Percentiles rank a stretch among this genome's conserved stretches.
These are phyloP conservation scores for Capronia epimyces DNA, from an alignment of 2,329 filamentous ascomycete genomes.

Conservation along the genomic window DNA sequence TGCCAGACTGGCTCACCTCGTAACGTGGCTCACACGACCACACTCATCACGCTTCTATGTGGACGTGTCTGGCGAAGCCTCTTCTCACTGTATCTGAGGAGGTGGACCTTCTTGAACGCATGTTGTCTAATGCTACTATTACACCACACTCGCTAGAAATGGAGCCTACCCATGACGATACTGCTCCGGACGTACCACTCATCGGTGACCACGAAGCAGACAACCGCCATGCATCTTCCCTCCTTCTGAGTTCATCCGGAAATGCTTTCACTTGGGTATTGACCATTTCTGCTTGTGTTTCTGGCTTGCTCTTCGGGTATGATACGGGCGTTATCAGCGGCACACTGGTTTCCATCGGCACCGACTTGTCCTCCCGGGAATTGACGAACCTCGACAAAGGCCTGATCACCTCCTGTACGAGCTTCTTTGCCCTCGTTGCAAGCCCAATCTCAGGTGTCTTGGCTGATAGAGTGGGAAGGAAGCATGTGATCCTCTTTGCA, in stretches of 20 bases:
- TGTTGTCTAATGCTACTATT: conserved; percentile 5
- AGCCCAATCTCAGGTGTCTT: conserved; percentile 51
- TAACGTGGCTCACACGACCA: neutral
- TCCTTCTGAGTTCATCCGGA: conserved; percentile 24
- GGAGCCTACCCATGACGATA: conserved; percentile 13
- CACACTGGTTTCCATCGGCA: conserved; percentile 52
- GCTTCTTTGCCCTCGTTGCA: conserved; percentile 52
- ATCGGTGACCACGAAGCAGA: conserved; percentile 9
- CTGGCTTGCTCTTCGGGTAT: conserved; percentile 57
- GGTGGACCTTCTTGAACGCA: conserved; percentile 18
- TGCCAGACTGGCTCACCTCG: no score
- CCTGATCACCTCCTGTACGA: conserved; percentile 54
- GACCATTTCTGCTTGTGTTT: conserved; percentile 54
- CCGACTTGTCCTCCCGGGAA: conserved; percentile 47
- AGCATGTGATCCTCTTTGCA: conserved; percentile 44
- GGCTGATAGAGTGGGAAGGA: conserved; percentile 47
- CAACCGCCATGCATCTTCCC: neutral
- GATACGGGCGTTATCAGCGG: conserved; percentile 60
- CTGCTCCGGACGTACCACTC: conserved; percentile 14
- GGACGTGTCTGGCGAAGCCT: neutral
- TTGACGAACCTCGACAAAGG: conserved; percentile 54
- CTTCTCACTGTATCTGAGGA: conserved; percentile 1
- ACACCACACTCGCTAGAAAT: conserved; percentile 14
- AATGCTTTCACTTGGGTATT: conserved; percentile 51
- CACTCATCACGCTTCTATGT: neutral